A percentile compares a stretch with the other conserved stretches of the same genome.
Conservation (phyloP, 352 stramenopile species). For the Globisporangium rhizosaccharum region DNA sequence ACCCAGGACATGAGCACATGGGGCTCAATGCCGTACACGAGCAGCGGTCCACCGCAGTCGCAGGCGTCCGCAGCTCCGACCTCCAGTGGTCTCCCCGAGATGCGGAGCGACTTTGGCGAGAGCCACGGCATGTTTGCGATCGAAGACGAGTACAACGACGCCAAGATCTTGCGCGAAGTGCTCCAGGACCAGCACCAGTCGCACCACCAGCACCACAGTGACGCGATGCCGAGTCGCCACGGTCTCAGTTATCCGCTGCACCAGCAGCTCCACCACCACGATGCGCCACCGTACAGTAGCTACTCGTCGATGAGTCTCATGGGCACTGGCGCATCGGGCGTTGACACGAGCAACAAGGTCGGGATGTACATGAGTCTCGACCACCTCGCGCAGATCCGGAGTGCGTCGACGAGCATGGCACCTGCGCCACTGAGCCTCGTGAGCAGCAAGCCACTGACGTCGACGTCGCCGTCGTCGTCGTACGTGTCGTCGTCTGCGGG, state of each 20-base stretch:
- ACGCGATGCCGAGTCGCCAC: background rate
- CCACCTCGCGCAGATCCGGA: constrained; percentile 6
- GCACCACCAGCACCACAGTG: background rate
- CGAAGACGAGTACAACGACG: constrained; percentile 13
- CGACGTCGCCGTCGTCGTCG: constrained; percentile 6
- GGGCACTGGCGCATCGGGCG: background rate
- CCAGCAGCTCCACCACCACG: background rate
- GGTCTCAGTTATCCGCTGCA: background rate
- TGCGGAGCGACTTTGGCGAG: constrained; percentile 3
- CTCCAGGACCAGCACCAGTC: constrained; percentile 10
- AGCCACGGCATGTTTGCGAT: background rate
- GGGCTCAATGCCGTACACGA: background rate
- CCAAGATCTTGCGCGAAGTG: constrained; percentile 13
- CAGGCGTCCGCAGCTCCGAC: background rate
- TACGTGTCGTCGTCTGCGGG: constrained; percentile 5
- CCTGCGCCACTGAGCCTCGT: background rate
- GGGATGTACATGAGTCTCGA: constrained; percentile 12
- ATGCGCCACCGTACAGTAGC: background rate
- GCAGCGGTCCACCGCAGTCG: too few species aligned
- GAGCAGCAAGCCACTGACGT: background rate
- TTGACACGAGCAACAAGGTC: constrained; percentile 1
- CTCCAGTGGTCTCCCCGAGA: background rate
- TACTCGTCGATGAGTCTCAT: background rate
- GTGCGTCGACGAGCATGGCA: background rate
- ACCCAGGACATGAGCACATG: background rate